Conservation (phyloP, 805 yeast genomes). For the Lachancea thermotolerans region DNA sequence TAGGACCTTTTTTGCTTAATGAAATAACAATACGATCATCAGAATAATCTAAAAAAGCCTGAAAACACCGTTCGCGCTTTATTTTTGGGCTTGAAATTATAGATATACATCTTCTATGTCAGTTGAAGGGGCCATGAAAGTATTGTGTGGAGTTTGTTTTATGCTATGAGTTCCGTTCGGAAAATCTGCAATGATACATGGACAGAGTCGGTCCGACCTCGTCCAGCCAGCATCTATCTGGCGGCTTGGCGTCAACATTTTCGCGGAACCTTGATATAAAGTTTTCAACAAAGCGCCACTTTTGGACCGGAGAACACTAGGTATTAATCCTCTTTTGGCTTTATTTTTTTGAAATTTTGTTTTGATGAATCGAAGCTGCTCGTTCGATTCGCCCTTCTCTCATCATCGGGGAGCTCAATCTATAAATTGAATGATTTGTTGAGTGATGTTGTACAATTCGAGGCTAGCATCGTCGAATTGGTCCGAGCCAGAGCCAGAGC, state of each 20-base stretch:
- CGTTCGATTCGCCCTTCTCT: too few species aligned
- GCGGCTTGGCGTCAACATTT: too few species aligned
- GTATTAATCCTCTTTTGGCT: neutral
- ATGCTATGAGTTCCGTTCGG: neutral
- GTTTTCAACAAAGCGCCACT: neutral
- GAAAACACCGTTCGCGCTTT: neutral
- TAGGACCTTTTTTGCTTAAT: conserved; percentile 11
- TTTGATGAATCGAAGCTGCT: too few species aligned
- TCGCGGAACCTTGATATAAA: too few species aligned
- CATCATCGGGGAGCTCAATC: conserved; percentile 1
- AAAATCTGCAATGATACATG: too few species aligned
- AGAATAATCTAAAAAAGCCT: too few species aligned
- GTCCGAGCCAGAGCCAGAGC: conserved; percentile 29
- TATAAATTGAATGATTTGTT: conserved; percentile 51
- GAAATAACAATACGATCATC: too few species aligned
- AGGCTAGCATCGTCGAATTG: conserved; percentile 55
- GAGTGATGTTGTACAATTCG: conserved; percentile 59
- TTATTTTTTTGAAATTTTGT: neutral
- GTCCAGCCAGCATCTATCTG: too few species aligned
- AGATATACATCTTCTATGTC: neutral
- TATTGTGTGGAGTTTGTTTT: neutral
- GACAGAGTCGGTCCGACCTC: too few species aligned
- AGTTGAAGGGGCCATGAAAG: neutral
- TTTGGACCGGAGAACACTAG: neutral
- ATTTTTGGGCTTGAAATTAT: neutral